Conservation (phyloP, 208 protist species). For the Crithidia bombi region DNA sequence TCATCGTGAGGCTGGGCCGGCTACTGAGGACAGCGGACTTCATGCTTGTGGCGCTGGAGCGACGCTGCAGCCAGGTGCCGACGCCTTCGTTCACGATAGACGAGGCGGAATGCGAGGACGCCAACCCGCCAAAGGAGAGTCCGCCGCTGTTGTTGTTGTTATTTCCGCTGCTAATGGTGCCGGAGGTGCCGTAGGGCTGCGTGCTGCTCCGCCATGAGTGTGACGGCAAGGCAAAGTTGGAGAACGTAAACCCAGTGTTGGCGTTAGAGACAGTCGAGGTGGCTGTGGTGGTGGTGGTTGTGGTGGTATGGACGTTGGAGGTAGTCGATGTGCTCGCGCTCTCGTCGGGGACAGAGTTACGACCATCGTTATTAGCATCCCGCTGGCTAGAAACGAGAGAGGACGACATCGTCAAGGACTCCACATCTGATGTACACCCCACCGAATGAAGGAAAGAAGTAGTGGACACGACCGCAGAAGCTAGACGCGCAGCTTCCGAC, state of each 20-base stretch:
- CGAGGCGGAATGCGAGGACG: neutral
- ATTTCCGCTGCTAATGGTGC: neutral
- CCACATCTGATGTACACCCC: neutral
- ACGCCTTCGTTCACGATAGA: conserved; percentile 11
- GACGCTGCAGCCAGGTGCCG: conserved; percentile 4
- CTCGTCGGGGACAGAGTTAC: no score
- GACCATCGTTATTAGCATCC: neutral
- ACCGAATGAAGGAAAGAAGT: neutral
- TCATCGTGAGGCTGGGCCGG: conserved; percentile 18
- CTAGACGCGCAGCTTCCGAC: neutral
- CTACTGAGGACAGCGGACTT: conserved; percentile 16
- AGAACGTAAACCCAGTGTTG: conserved; percentile 4
- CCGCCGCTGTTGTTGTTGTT: neutral
- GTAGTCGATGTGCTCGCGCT: conserved; percentile 10
- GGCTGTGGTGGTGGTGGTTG: neutral
- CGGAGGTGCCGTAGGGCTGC: conserved; percentile 9
- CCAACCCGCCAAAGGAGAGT: neutral
- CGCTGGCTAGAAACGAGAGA: neutral
- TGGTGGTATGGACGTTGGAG: neutral
- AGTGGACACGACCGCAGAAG: neutral
- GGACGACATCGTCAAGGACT: conserved; percentile 9
- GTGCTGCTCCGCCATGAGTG: conserved; percentile 23
- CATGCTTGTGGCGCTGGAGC: conserved; percentile 17
- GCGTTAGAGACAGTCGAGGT: neutral
- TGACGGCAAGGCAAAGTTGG: conserved; percentile 22